Base-by-base conservation (phyloP, 1,284 basidiomycete species). In the Macrocystidia cucumis region DNA sequence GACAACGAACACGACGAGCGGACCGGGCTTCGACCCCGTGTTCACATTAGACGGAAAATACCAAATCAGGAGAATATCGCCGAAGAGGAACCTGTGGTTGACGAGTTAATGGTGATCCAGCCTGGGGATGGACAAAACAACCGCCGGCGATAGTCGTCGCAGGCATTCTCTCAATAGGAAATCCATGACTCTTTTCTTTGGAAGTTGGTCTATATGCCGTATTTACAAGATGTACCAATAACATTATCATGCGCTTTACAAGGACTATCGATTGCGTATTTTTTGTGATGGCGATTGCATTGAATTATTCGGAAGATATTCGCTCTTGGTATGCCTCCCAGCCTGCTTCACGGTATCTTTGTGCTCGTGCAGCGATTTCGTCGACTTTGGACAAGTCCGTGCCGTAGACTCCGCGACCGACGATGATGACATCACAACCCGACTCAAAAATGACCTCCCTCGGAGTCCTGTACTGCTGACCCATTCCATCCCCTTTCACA, bases 391-490 rank as follows among this genome's bases (percentile, higher is more conserved):
- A 56, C 25, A 55, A 54, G 25, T 78, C 74, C 41, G 76, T 76
- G 11, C 90, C 91, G 58, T 97, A 96, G 34, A 99, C 85, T 0
- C 95, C 96, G 39, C 96, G 69, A 9, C 96, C 96, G 24, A 99
- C 96, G 45, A 99, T 98, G 54, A 98, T 98, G 18, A 98, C 76
- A 63, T 99, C 96, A 56, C 90, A 91, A n/a, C 91, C 93, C 29
- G 74, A 78, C 33, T 87, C 77, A 23, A 75, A 57, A 11, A 99
- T 67, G 14, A 96, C 95, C 56, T 95, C 71, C 22, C 74, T 63
- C 1, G 96, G 96, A 2, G 92, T 95, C 38, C 92, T 72, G 60
- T 99, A 99, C 59, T 97, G 92, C 62, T 99, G 96, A 9, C 95
- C 96, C 78, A 95, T 82, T 2, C 67, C 65, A 58, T 98, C 96